Percentiles rank a stretch among this genome's conserved stretches.
Evolutionary conservation across 257 asterid genomes (phyloP).

Genomic region (Cordia subcordata): DNA sequence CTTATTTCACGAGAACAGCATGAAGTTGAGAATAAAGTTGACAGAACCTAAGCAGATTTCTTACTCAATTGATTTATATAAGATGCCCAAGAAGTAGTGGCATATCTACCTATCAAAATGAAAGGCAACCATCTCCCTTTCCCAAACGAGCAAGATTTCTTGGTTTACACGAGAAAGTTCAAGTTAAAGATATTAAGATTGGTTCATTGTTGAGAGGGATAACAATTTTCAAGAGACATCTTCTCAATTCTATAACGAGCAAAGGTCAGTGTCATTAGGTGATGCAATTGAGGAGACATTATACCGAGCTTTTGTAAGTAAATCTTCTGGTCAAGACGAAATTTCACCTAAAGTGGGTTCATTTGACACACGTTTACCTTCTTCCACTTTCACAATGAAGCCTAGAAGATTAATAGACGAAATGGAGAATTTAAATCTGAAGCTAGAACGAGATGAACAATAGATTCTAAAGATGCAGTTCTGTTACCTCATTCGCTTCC

Average conservation of each 20-base stretch:
- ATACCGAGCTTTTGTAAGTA: conserved; percentile 32
- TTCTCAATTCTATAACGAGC: conserved; percentile 29
- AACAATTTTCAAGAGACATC: conserved; percentile 49
- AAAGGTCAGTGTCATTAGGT: conserved; percentile 24
- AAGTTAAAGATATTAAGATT: conserved; percentile 27
- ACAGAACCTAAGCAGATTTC: conserved; percentile 30
- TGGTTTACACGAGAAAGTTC: conserved; percentile 52
- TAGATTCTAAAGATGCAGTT: conserved; percentile 17
- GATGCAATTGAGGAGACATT: conserved; percentile 31
- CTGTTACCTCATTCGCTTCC: conserved; percentile 60
- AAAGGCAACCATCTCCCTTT: conserved; percentile 70
- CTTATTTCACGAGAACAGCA: conserved; percentile 52
- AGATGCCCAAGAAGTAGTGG: conserved; percentile 52
- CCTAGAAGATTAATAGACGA: conserved; percentile 12
- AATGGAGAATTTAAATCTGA: conserved; percentile 12
- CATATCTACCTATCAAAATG: conserved; percentile 79
- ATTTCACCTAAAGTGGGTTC: conserved; percentile 5
- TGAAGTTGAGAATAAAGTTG: conserved; percentile 31
- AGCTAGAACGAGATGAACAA: conserved; percentile 14
- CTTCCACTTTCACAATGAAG: conserved; percentile 9
- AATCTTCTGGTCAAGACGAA: conserved; percentile 13
- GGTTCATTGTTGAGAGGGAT: conserved; percentile 47
- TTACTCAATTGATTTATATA: conserved; percentile 28
- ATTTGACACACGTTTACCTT: conserved; percentile 18
- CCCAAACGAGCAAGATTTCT: conserved; percentile 74